A percentile compares a stretch with the other conserved stretches of the same genome.
Conservation (phyloP, 2,329 filamentous ascomycete genomes). For the Colletotrichum ledebouriae region DNA sequence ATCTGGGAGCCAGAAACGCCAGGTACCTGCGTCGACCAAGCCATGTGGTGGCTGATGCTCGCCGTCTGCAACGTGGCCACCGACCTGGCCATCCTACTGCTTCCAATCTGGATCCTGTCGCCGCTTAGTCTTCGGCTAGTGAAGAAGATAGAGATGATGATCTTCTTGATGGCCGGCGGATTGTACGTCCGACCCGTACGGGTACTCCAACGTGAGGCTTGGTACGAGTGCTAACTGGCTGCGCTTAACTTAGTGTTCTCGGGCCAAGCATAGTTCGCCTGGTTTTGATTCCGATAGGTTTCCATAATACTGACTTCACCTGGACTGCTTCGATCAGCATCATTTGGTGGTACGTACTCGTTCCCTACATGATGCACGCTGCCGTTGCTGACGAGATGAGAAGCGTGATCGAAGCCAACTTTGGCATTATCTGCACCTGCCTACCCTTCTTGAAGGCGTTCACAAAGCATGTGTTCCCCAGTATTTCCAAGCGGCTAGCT, state of each 20-base stretch:
- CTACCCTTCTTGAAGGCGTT: slow-evolving; percentile 40
- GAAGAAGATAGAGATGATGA: slow-evolving; percentile 40
- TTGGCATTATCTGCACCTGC: slow-evolving; percentile 41
- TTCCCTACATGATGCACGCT: too few relatives aligned
- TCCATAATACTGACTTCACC: slow-evolving; percentile 34
- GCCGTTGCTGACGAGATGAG: background rate
- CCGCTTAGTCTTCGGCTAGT: slow-evolving; percentile 24
- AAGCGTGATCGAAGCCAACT: slow-evolving; percentile 41
- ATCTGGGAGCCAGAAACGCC: slow-evolving; percentile 29
- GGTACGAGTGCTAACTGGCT: background rate
- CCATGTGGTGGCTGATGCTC: slow-evolving; percentile 42
- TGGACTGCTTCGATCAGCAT: slow-evolving; percentile 41
- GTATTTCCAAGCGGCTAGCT: background rate
- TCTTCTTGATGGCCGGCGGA: slow-evolving; percentile 41
- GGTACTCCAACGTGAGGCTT: fast-evolving
- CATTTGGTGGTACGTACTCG: slow-evolving; percentile 36
- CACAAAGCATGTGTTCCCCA: slow-evolving; percentile 17
- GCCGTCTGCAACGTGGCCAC: slow-evolving; percentile 41
- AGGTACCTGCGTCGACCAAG: slow-evolving; percentile 34
- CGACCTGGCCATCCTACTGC: slow-evolving; percentile 41
- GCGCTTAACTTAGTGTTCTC: slow-evolving; percentile 23
- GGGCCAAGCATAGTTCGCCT: slow-evolving; percentile 39
- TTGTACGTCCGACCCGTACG: slow-evolving; percentile 14
- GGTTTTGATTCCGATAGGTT: slow-evolving; percentile 37
- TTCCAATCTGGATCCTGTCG: slow-evolving; percentile 41